These are phyloP conservation scores for Neonectria faginata DNA, from an alignment of 2,329 filamentous ascomycete genomes.

Conservation along the genomic window DNA sequence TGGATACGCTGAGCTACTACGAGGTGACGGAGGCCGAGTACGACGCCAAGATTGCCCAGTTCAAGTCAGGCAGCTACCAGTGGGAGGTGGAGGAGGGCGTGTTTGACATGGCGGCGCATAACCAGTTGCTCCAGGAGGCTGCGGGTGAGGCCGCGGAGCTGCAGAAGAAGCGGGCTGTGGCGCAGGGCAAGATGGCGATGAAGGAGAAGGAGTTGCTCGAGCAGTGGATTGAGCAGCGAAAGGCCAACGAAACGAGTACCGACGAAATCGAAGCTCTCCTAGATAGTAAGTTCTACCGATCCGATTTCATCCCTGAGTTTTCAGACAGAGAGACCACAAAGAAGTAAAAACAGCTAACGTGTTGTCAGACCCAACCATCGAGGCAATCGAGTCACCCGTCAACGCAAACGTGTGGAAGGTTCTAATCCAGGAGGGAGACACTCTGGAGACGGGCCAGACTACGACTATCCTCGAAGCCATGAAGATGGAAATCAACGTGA, in stretches of 20 bases:
- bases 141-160: conserved; percentile 37
- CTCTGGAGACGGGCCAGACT: conserved; percentile 34
- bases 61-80: conserved; percentile 48
- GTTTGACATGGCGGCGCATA: conserved; percentile 43
- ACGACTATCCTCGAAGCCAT: conserved; percentile 65
- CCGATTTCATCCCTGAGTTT: too few species aligned
- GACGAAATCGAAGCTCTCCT: conserved; percentile 25
- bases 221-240: conserved; percentile 47
- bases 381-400: conserved; percentile 26
- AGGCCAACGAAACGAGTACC: conserved; percentile 21
- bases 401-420: conserved; percentile 67
- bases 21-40: conserved; percentile 51
- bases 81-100: conserved; percentile 49
- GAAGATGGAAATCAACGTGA: conserved; percentile 64
- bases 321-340: background rate
- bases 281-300: conserved; percentile 13
- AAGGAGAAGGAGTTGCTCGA: conserved; percentile 46
- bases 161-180: conserved; percentile 14
- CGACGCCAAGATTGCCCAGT: conserved; percentile 43
- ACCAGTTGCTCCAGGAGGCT: conserved; percentile 46
- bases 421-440: conserved; percentile 56
- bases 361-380: conserved; percentile 26
- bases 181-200: conserved; percentile 17
- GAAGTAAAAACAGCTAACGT: conserved; percentile 11
- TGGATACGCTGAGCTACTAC: conserved; percentile 51